phyloP scores from a whole-genome alignment of 176 grass and related monocot species.

The Panicum miliaceum region DNA sequence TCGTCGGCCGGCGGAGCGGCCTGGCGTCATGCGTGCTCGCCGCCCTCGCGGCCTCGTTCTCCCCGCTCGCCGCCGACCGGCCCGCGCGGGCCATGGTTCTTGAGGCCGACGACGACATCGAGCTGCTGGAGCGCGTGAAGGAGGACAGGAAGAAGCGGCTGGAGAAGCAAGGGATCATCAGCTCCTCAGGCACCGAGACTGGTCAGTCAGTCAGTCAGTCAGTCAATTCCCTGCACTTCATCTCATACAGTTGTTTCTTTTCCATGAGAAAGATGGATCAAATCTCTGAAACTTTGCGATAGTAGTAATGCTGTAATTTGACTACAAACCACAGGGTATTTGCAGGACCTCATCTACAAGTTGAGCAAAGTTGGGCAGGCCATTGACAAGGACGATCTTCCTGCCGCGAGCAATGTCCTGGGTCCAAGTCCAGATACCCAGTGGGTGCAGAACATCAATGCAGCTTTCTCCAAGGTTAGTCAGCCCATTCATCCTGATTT shows the following conservation, averaged over 20 bases:
- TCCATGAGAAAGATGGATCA: neutral
- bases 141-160: conserved; percentile 86
- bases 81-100: conserved; percentile 59
- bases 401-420: conserved; percentile 67
- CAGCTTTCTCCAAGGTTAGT: conserved; percentile 87
- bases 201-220: conserved; percentile 37
- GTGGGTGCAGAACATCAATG: conserved; percentile 83
- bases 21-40: conserved; percentile 56
- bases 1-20: conserved; percentile 49
- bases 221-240: neutral
- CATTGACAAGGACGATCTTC: conserved; percentile 78
- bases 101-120: conserved; percentile 83
- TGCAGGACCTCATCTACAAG: conserved; percentile 94
- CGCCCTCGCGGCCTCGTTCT: conserved; percentile 36
- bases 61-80: conserved; percentile 12
- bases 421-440: conserved; percentile 50
- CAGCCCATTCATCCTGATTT: neutral
- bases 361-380: conserved; percentile 94
- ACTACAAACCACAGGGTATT: conserved; percentile 64
- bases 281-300: neutral
- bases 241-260: neutral
- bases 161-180: conserved; percentile 81
- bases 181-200: conserved; percentile 61
- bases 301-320: conserved; percentile 17
- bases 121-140: conserved; percentile 87